Base-by-base conservation (phyloP, 192 early-diverging fungal species). In the Coemansia sp. region DNA sequence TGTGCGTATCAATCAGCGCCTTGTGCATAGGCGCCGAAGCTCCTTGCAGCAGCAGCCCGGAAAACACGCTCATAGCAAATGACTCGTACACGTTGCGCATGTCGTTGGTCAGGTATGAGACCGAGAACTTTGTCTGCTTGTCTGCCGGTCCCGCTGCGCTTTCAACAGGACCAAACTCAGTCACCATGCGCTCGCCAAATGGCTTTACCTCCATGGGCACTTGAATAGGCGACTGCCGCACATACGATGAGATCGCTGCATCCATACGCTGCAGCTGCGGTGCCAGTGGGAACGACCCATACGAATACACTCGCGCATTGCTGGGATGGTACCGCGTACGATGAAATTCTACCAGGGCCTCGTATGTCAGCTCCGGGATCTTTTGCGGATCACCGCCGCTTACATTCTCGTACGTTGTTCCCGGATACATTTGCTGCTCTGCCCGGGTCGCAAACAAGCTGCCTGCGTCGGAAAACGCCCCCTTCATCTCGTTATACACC, bases 401-500 rank as follows among this genome's bases (percentile, higher is more conserved):
- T 61, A 85, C 83, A 61, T 85, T 58, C 59, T 79, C 76, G 76
- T 96, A 96, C 11, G 87, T 89, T 6, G 92, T 88, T 39, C 81
- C 85, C 0, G 90, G 86, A 63, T 87, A 96, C 81, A 98, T 82
- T 47, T 84, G 72, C 79, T 94, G 87, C 54, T 93, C 90, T 12
- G 79, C 78, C 7, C 88, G 82, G 33, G 81, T 81, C 26, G 85
- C 84, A 59, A 90, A 95, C 44, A 96, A 67, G 47, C 86, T 87
- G 50, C 84, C 84, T 1, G 89, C 70, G 61, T 97, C 93, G 5
- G 92, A 90, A 77, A 88, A 84, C 7, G 67, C 64, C 12, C 95
- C 95, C 77, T 98, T 98, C 95, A 98, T 98, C 59, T 98, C 95
- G 65, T 98, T 98, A 63, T 93, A 98, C 18, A 98, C 95, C 20